These are phyloP conservation scores for Tetrahymena borealis DNA, from an alignment of 73 alveolate species.

Conservation along the genomic window DNA sequence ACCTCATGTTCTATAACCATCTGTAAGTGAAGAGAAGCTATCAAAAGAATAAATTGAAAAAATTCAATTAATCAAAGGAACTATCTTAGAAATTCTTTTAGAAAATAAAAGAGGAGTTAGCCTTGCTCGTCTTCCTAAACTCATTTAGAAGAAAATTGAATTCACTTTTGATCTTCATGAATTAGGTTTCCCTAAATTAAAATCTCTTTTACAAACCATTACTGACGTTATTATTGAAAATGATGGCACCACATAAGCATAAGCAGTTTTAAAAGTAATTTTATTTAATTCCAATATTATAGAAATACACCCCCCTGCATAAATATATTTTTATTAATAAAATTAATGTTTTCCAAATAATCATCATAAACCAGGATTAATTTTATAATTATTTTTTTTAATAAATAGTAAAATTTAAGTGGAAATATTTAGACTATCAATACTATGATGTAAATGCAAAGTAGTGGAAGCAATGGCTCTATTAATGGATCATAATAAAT, in stretches of 20 bases:
- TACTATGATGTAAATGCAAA: background rate
- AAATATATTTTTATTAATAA: background rate
- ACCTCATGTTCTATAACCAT: background rate
- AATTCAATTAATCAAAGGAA: background rate
- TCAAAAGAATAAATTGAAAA: constrained; percentile 20
- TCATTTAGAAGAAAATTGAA: constrained; percentile 16
- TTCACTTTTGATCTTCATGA: constrained; percentile 42
- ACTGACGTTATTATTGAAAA: constrained; percentile 15
- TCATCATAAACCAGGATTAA: background rate
- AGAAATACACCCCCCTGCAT: background rate
- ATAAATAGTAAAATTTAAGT: background rate
- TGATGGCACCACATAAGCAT: constrained; percentile 46
- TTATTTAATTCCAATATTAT: background rate
- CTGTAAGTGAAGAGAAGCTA: constrained; percentile 10
- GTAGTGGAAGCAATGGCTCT: background rate
- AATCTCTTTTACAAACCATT: constrained; percentile 25
- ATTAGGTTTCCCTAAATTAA: constrained; percentile 35
- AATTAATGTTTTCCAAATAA: background rate
- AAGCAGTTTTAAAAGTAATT: constrained; percentile 13
- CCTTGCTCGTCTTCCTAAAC: constrained; percentile 39
- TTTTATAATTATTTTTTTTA: background rate
- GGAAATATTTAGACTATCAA: background rate
- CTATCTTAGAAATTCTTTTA: constrained; percentile 11
- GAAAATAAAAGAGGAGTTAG: constrained; percentile 45
- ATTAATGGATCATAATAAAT: background rate